Evolutionary conservation across 1,284 basidiomycete genomes (phyloP), one percentile per base, ranked within the genome.

Genomic region (Ceraceosorus guamensis): DNA sequence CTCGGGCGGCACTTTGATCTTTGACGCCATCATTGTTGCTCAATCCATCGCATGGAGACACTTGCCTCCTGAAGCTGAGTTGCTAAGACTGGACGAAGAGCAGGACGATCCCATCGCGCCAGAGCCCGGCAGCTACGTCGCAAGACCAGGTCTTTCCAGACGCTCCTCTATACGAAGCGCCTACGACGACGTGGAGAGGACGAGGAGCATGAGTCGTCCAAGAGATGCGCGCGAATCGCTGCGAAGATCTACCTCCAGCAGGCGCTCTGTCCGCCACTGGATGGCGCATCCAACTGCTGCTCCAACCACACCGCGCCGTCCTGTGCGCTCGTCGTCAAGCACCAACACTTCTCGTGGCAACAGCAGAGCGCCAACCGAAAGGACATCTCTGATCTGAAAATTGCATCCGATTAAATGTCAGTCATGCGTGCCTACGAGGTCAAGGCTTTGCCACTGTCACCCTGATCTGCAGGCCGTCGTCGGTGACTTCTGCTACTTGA

Each of bases 21-120:
- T 76, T 47, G 74, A 76, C 52, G 47, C 71, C 16, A 64, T 71
- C 34, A 74, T 76, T 41, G 53, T 75, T 1, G 50, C 54, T 1
- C 74, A 76, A 61, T 75, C 65, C 62, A 14, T 48, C 24, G 56
- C 64, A 44, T 75, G 72, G 72, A 52, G 65, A 32, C 24, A 51
- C 44, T 6, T 46, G 44, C 44, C 7, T 14, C 44, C 14, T 6
- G 8, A 10, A 24, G 44, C 6, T 24, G 44, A 46, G 18, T 7
- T 10, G 44, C 37, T 41, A n/a, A 8, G 37, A 8, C n/a, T 46
- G 8, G 44, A 46, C 6, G 44, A 46, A n/a, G 44, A 8, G 44
- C n/a, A 46, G 6, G 44, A 46, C n/a, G 44, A 41, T n/a, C 37
- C 37, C 8, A 8, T 41, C 8, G 37, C 37, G 37, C 37, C 37